Base-by-base conservation (phyloP, 2,329 filamentous ascomycete genomes). In the Berkeleyomyces basicola region DNA sequence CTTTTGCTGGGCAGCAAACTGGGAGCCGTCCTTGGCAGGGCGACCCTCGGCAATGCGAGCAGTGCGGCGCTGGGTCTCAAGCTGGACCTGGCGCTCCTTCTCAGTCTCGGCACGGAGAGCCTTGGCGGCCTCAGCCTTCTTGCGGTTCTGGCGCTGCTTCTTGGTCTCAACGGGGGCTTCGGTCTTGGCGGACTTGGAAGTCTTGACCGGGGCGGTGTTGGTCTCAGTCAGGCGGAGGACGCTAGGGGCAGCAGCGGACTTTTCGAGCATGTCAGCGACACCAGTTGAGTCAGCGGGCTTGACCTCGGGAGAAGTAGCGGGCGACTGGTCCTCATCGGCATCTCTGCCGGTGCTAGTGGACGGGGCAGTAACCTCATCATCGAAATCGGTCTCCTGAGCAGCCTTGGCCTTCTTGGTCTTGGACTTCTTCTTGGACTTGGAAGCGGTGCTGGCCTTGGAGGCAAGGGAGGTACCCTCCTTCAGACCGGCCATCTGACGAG, bases 101-200 rank as follows among this genome's bases (percentile, higher is more conserved):
- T 96, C 91, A 0, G 86, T 83, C 68, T 88, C 86, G 70, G 91
- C 86, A 39, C 87, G 84, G 63, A 82, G 79, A 39, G 79, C 77
- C 78, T 89, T 93, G 69, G 84, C 84, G 64, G 84, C 86, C 74
- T 96, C 90, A 44, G 82, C 84, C 83, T 96, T 96, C 77, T 87
- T 84, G 68, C 86, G 83, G 76, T 96, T 93, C 77, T 96, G 91
- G 65, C 90, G 85, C 77, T 95, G 89, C 79, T 96, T 96, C 86
- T 96, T 96, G 23, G 86, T 87, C 78, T 96, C 88, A 16, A 80
- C 81, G 58, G 81, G 79, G 72, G 88, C 84, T 67, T 82, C 78
- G 47, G 79, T 76, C 75, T 85, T 82, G 67, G 78, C 75, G 69
- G 81, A 77, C 74, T 84, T 84, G 66, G 79, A 75, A 74, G 85